Evolutionary conservation across 495 filamentous ascomycete genomes (phyloP), one percentile per base, ranked within the genome.

Genomic region (Aspergillus nidulans): DNA sequence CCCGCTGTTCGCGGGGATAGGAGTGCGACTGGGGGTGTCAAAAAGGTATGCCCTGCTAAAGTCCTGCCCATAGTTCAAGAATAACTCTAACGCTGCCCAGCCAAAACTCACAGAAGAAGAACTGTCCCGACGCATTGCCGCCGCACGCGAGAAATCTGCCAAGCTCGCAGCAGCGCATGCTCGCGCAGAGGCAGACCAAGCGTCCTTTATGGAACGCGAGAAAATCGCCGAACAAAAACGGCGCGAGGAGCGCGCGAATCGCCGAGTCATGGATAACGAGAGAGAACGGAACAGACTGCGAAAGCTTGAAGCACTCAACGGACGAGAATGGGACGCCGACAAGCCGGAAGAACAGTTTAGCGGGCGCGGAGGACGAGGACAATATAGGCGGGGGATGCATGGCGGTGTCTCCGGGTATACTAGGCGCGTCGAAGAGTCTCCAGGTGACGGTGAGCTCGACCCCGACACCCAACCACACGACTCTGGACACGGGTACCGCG

Each of bases 291-390:
- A 92, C 57, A 70, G 87, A 30, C 73, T 80, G 62, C 71, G 88
- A 50, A 92, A 92, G 62, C 69, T 92, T 18, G 77, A 82, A 23
- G 84, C 86, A 13, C 66, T 83, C 36, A 76, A 72, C 0, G 87
- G 81, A 3, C 72, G 88, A 39, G 88, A 91, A 66, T 92, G 88
- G 88, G 88, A 92, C 72, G 77, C 78, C 15, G 80, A 85, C 57
- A 91, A 92, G 66, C 78, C 77, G 20, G 86, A 90, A 57, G 81
- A 83, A 16, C 79, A 85, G 63, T 81, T 74, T 52, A 76, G 70
- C 40, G 68, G 69, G 1, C 70, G 69, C 38, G 71, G 77, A 3
- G 67, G 77, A 32, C 75, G 76, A 1, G 74, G 74, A 36, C 66
- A 69, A 20, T 74, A 68, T 61, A 68, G 80, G 16, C 71, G 85